Evolutionary conservation across 495 filamentous ascomycete species (phyloP).

Genomic region (Hypoxylon cercidicola): DNA sequence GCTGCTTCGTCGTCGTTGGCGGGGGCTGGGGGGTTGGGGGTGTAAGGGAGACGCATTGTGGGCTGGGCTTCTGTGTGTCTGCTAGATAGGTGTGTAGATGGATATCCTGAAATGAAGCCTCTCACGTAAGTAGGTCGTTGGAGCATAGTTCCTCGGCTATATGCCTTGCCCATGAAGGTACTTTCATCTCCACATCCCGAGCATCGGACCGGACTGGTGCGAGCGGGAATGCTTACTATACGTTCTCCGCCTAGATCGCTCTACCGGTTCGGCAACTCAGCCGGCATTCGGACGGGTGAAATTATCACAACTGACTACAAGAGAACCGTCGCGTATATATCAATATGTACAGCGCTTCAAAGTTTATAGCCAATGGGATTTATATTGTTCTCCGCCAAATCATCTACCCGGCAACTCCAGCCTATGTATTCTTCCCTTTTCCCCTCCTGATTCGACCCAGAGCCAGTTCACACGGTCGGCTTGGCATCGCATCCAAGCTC

Average conservation of each 20-base stretch:
- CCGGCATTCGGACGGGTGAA: slow-evolving; percentile 17
- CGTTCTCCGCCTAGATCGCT: slow-evolving; percentile 9
- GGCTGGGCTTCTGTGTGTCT: not conserved
- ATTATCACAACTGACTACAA: not conserved
- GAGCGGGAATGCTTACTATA: slow-evolving; percentile 16
- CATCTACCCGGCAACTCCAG: too few species aligned
- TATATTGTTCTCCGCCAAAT: too few species aligned
- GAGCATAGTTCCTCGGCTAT: not conserved
- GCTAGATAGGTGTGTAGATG: not conserved
- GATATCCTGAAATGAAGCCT: too few species aligned
- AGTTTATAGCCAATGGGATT: too few species aligned
- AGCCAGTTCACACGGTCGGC: too few species aligned
- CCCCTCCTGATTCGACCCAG: too few species aligned
- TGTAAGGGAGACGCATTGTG: slow-evolving; percentile 79
- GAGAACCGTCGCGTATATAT: too few species aligned
- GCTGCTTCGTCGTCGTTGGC: slow-evolving; percentile 61
- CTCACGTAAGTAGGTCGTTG: too few species aligned
- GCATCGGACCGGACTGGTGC: slow-evolving; percentile 36
- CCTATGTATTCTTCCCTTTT: too few species aligned
- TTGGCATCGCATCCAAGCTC: too few species aligned
- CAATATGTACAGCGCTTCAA: too few species aligned
- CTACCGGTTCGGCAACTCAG: slow-evolving; percentile 26
- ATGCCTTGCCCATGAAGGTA: not conserved
- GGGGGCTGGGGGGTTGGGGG: too few species aligned
- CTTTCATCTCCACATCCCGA: slow-evolving; percentile 36